Evolutionary conservation across 306 rosid species (phyloP), one percentile per base, ranked within the genome.

Genomic region (Abrus pulchellus): DNA sequence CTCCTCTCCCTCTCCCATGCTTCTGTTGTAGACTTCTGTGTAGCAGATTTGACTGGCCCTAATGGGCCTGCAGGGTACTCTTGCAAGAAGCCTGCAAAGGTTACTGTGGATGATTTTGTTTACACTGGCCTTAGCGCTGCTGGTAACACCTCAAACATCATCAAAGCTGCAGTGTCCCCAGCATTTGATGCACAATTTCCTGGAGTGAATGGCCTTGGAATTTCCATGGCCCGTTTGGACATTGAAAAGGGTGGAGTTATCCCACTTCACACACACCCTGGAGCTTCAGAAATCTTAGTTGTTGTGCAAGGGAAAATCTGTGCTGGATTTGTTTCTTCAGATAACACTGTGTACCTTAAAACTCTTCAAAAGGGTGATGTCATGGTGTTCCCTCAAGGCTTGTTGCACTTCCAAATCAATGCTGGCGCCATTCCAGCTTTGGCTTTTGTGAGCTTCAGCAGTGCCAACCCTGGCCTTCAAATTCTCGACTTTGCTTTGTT

Each of bases 251-350:
- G 68, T 0, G 98, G 99, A 3, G 95, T 91, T 2, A 68, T 93
- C 14, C 97, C 99, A 4, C 82, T 95, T 5, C 98, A 95, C 83
- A 90, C 97, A 0, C 99, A 95, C 85, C 97, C 91, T 0, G 92
- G 93, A 0, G 99, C 75, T 41, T 84, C 90, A 1, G 97, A 93
- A 41, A 5, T 85, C 1, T 71, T 93, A 4, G 3, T 85, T 5
- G 88, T 93, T 0, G 12, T 80, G 13, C 47, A 83, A 63, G 99
- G 99, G 1, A 50, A 38, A 36, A 84, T 94, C 55, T 66, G 77
- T n/a, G 90, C 99, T 0, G 97, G 95, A 0, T 94, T 94, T 36
- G 81, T 94, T 63, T 43, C 91, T 0, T 87, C 97, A 0, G 93
- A 74, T 1, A 87, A 93, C 77, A 76, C 48, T 0, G 97, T 90